Percentiles rank a stretch among this genome's conserved stretches.
Evolutionary conservation across 495 filamentous ascomycete species (phyloP).

Genomic region (Eremomyces bilateralis): DNA sequence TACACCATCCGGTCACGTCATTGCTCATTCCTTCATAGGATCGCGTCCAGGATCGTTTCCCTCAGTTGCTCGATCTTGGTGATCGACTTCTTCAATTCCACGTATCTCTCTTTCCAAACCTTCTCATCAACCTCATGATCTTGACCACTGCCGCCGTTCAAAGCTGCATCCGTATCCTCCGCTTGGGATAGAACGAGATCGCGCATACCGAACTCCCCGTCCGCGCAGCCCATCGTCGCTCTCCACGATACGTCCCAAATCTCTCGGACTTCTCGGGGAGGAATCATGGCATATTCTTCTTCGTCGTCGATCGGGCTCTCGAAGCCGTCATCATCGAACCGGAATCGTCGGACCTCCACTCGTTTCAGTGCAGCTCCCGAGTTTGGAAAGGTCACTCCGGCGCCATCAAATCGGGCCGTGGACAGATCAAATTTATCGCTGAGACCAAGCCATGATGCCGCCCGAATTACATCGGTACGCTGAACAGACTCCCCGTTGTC

Average conservation of each 20-base stretch:
- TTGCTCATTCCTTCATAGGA: slow-evolving; percentile 2
- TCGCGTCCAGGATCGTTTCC: slow-evolving; percentile 3
- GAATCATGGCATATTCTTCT: too few species aligned
- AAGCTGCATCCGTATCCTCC: slow-evolving; percentile 22
- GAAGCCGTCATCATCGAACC: slow-evolving; percentile 17
- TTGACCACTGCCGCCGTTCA: slow-evolving; percentile 14
- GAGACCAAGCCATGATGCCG: slow-evolving; percentile 1
- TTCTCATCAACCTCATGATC: slow-evolving; percentile 20
- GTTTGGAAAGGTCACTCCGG: too few species aligned
- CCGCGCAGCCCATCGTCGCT: slow-evolving; percentile 25
- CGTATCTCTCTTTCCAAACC: slow-evolving; percentile 7
- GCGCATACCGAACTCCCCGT: slow-evolving; percentile 1
- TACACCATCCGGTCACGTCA: too few species aligned
- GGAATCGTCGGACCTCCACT: slow-evolving; percentile 14
- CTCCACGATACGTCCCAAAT: slow-evolving; percentile 7
- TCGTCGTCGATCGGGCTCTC: slow-evolving; percentile 10
- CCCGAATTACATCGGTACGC: not conserved
- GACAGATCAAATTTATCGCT: not conserved
- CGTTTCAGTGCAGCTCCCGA: too few species aligned
- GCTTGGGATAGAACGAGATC: slow-evolving; percentile 25
- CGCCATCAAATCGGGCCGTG: slow-evolving; percentile 1
- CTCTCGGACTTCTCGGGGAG: slow-evolving; percentile 2
- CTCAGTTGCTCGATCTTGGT: slow-evolving; percentile 1
- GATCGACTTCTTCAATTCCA: slow-evolving; percentile 2
- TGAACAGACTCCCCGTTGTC: not conserved